Evolutionary conservation across 352 stramenopile genomes (phyloP), one percentile per base, ranked within the genome.

Genomic region (Globisporangium irregulare): DNA sequence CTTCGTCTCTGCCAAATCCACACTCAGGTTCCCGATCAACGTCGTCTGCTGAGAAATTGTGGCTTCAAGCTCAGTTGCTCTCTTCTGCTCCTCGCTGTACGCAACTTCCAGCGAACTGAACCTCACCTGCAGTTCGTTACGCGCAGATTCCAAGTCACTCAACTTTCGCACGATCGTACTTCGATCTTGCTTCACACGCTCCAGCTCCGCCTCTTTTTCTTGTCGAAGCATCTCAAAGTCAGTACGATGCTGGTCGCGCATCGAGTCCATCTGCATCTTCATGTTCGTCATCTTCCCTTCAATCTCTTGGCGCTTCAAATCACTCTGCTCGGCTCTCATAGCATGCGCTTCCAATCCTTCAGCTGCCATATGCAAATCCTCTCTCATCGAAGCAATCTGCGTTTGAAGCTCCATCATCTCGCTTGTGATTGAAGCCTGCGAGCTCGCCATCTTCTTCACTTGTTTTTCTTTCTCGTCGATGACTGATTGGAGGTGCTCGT

Each of bases 1-100:
- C 63, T 93, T 93, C 9, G 84, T 91, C 62, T 94, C 86, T 4
- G 86, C 80, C 46, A 94, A 64, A 60, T 94, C 81, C 34, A 88
- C 80, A 65, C 81, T 87, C 69, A 94, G 56, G 36, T 92, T 87
- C 22, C 81, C 82, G 12, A 91, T 71, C 58, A 87, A 74, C 7
- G 69, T 77, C 18, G 81, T 93, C 32, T 92, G 81, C 57, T 84
- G 73, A 22, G 63, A 81, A n/a, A 86, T 36, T 36, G 72, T 71
- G 1, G 67, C 48, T 61, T 93, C 86, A 0, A 92, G 68, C 57
- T 87, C 75, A 0, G 68, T 66, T 59, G 77, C 64, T 27, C 81
- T 79, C 56, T 75, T 74, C 58, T 72, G 77, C 22, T 79, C 74
- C 14, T 66, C 70, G 38, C 75, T 72, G 59, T 82, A 66, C 8